These are phyloP conservation scores for Talaromyces thailandensis DNA, from an alignment of 495 filamentous ascomycete genomes.

Conservation along the genomic window DNA sequence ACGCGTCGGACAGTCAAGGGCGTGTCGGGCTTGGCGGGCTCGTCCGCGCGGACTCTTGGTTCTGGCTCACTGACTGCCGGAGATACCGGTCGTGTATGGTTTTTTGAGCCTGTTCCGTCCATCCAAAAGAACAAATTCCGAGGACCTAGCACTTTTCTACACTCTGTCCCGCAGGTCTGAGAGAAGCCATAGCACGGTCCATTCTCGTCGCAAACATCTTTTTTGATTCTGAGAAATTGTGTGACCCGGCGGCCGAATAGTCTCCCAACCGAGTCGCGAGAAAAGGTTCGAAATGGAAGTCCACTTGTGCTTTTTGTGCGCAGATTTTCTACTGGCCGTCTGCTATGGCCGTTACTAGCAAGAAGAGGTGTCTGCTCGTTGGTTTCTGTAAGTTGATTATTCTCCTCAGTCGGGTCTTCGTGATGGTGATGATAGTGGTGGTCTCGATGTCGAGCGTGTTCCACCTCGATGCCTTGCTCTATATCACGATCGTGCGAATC, in stretches of 20 bases:
- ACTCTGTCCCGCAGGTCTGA: conserved; percentile 78
- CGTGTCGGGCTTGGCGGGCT: conserved; percentile 7
- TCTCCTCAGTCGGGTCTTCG: conserved; percentile 13
- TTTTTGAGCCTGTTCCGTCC: background rate
- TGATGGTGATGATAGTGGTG: conserved; percentile 8
- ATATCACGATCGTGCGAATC: conserved; percentile 35
- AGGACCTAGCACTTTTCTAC: conserved; percentile 24
- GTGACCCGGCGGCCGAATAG: conserved; percentile 15
- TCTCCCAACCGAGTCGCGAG: background rate
- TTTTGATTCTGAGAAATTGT: conserved; percentile 45
- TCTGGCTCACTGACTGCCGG: background rate
- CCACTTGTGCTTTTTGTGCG: background rate
- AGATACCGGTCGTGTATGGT: background rate
- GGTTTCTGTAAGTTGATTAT: conserved; percentile 9
- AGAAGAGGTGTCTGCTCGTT: conserved; percentile 42
- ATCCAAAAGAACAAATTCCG: background rate
- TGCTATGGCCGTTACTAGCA: background rate
- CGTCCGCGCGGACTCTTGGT: background rate
- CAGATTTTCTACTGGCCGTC: conserved; percentile 9
- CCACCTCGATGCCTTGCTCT: conserved; percentile 21
- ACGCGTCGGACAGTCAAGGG: conserved; percentile 7
- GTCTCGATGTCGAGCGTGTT: conserved; percentile 13
- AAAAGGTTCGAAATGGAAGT: background rate
- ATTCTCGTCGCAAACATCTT: conserved; percentile 59
- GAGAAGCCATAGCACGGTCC: conserved; percentile 79